These are phyloP conservation scores for Alternaria gansuensis DNA, from an alignment of 2,329 filamentous ascomycete species.

Conservation along the genomic window DNA sequence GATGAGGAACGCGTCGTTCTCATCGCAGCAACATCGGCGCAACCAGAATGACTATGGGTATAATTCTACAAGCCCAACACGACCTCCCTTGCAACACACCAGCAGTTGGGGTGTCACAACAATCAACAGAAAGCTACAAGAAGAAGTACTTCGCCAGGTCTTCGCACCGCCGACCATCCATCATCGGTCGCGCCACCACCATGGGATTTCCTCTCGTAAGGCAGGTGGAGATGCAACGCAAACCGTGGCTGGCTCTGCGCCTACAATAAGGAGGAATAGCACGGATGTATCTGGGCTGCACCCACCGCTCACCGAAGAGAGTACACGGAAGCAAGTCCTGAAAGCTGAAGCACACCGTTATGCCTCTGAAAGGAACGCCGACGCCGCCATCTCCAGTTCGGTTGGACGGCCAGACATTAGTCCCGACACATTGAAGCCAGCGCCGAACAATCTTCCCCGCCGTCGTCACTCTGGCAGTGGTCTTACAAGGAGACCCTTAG, in stretches of 20 bases:
- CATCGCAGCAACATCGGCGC: conserved; percentile 47
- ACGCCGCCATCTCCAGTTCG: conserved; percentile 22
- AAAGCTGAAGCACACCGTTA: conserved; percentile 54
- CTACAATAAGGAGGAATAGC: conserved; percentile 51
- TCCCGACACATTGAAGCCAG: conserved; percentile 42
- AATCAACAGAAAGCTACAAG: conserved; percentile 85
- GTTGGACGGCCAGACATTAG: conserved; percentile 20
- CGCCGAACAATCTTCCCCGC: conserved; percentile 48
- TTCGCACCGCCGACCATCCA: conserved; percentile 86
- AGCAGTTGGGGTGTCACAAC: conserved; percentile 87
- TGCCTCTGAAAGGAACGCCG: conserved; percentile 30
- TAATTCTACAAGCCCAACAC: conserved; percentile 32
- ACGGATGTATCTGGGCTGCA: conserved; percentile 48
- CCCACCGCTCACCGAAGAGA: conserved; percentile 43
- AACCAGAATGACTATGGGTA: conserved; percentile 49
- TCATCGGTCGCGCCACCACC: conserved; percentile 76
- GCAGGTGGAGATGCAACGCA: conserved; percentile 38
- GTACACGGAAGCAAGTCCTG: conserved; percentile 55
- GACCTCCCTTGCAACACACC: conserved; percentile 59
- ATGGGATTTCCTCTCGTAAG: conserved; percentile 65
- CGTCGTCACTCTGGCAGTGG: conserved; percentile 89
- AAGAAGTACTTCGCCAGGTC: conserved; percentile 91
- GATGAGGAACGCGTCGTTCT: conserved; percentile 40
- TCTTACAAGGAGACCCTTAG: conserved; percentile 73
- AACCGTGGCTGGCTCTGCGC: conserved; percentile 45